A percentile compares a stretch with the other conserved stretches of the same genome.
Evolutionary conservation across 192 early-diverging fungal genomes (phyloP).

Genomic region (Linnemannia schmuckeri): DNA sequence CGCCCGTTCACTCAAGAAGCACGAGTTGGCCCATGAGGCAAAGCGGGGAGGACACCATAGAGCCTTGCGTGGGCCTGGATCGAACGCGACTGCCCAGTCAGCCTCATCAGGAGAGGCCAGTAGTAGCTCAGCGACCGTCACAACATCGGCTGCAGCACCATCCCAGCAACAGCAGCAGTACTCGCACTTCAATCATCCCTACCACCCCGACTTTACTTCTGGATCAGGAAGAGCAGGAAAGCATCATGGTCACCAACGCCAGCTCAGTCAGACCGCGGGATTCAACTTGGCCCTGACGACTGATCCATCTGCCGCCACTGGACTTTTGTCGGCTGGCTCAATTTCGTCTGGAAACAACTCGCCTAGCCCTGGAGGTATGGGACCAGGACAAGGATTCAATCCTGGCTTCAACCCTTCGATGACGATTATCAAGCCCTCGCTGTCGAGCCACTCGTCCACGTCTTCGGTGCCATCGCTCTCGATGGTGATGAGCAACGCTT

Average conservation of each 20-base stretch:
- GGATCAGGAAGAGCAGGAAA: constrained; percentile 25
- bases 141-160: background rate
- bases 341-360: constrained; percentile 35
- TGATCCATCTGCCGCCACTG: constrained; percentile 8
- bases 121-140: background rate
- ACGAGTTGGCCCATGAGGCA: constrained; percentile 65
- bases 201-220: constrained; percentile 47
- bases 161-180: constrained; percentile 35
- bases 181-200: constrained; percentile 38
- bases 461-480: constrained; percentile 46
- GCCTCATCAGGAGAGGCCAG: constrained; percentile 7
- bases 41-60: constrained; percentile 34
- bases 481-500: constrained; percentile 36
- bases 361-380: constrained; percentile 23
- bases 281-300: constrained; percentile 21
- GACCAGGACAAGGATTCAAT: background rate
- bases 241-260: constrained; percentile 48
- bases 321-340: constrained; percentile 12
- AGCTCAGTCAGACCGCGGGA: constrained; percentile 33
- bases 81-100: constrained; percentile 12
- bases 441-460: constrained; percentile 39
- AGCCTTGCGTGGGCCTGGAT: constrained; percentile 44
- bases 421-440: constrained; percentile 31
- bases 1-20: constrained; percentile 72
- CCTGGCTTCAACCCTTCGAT: constrained; percentile 4